A percentile compares a stretch with the other conserved stretches of the same genome.
Evolutionary conservation across 306 rosid species (phyloP).

Genomic region (Hylodesmum podocarpum): DNA sequence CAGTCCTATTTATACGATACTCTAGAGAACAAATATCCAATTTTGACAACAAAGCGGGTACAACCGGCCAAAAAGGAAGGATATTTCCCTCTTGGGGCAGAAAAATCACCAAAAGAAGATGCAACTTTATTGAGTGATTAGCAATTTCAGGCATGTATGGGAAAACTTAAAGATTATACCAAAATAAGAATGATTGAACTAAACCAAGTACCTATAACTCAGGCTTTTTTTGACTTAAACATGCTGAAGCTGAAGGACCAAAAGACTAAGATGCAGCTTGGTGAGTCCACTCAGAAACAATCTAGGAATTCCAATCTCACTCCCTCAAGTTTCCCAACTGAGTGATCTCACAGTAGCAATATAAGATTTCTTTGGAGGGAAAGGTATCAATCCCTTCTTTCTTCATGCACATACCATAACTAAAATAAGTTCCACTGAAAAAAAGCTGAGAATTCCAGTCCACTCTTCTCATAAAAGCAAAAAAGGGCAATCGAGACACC

Average conservation of each 20-base stretch:
- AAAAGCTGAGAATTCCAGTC: conserved; percentile 38
- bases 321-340: conserved; percentile 36
- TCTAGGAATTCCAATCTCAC: conserved; percentile 40
- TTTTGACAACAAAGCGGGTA: no score
- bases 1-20: background rate
- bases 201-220: conserved; percentile 34
- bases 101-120: no score
- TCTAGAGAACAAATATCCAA: no score
- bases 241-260: background rate
- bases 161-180: background rate
- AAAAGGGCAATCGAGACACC: conserved; percentile 27
- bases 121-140: conserved; percentile 16
- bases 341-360: conserved; percentile 38
- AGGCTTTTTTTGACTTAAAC: conserved; percentile 22
- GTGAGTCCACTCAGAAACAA: conserved; percentile 27
- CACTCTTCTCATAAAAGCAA: conserved; percentile 37
- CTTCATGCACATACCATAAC: conserved; percentile 26
- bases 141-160: background rate
- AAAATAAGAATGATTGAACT: conserved; percentile 29
- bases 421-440: conserved; percentile 37
- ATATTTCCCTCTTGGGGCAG: no score
- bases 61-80: no score
- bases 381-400: conserved; percentile 54
- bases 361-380: conserved; percentile 49
- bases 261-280: conserved; percentile 33